A percentile compares a stretch with the other conserved stretches of the same genome.
Evolutionary conservation across 768 basidiomycete species (phyloP).

Genomic region (Porphyrellus cyaneotinctus): DNA sequence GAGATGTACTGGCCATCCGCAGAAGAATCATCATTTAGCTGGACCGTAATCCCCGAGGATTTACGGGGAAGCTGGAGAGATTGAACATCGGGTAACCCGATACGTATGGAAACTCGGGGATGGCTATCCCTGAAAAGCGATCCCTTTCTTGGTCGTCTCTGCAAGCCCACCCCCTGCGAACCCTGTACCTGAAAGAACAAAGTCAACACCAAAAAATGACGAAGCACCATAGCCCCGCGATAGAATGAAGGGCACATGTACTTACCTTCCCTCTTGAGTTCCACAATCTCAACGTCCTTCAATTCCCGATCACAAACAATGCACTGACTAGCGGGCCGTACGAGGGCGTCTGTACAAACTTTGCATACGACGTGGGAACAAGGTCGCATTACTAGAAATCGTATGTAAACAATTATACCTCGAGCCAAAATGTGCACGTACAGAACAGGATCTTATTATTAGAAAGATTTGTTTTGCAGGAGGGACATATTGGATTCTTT

Average conservation of each 20-base stretch:
- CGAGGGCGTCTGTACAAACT: constrained; percentile 85
- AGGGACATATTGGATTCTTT: constrained; percentile 72
- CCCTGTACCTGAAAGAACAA: constrained; percentile 63
- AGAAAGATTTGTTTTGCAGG: constrained; percentile 80
- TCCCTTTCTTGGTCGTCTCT: constrained; percentile 74
- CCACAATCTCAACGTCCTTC: constrained; percentile 69
- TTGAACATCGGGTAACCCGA: neutral
- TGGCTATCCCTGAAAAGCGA: constrained; percentile 79
- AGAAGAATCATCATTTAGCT: neutral
- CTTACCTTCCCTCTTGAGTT: constrained; percentile 85
- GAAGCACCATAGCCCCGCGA: neutral
- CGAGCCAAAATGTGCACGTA: constrained; percentile 37
- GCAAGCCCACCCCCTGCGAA: constrained; percentile 93
- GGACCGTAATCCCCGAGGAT: neutral
- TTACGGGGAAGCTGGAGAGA: constrained; percentile 1
- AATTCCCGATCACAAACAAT: constrained; percentile 75
- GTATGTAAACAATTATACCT: neutral
- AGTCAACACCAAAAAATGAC: neutral
- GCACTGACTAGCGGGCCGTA: constrained; percentile 75
- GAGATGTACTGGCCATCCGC: neutral
- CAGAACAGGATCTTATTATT: constrained; percentile 71
- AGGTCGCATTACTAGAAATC: constrained; percentile 62
- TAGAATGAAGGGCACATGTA: neutral
- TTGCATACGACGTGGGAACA: constrained; percentile 93
- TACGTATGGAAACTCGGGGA: constrained; percentile 1